A percentile compares a stretch with the other conserved stretches of the same genome.
Conservation (phyloP, 2,329 filamentous ascomycete species). For the Meredithiella fracta region DNA sequence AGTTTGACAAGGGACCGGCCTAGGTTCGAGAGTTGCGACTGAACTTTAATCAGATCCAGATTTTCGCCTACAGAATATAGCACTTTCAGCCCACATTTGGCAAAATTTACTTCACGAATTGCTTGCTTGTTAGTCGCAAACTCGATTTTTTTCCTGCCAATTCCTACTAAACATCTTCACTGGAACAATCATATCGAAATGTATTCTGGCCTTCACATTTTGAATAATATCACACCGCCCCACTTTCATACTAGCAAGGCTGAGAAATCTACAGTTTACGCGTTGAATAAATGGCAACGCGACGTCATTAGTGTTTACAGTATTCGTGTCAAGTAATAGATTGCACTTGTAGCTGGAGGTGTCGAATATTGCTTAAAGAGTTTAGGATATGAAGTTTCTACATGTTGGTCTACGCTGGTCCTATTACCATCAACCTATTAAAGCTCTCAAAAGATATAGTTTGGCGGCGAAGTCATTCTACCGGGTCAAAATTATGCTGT, state of each 20-base stretch:
- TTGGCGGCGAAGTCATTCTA: constrained; percentile 7
- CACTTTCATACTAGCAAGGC: constrained; percentile 3
- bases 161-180: too few relatives aligned
- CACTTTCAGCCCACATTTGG: too few relatives aligned
- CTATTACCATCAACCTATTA: neutral
- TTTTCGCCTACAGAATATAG: too few relatives aligned
- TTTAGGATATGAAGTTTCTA: too few relatives aligned
- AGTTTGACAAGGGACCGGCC: neutral
- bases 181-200: too few relatives aligned
- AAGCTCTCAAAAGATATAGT: too few relatives aligned
- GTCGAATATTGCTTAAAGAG: too few relatives aligned
- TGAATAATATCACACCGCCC: constrained; percentile 8
- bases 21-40: neutral
- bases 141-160: too few relatives aligned
- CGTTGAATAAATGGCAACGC: constrained; percentile 8
- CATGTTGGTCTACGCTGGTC: neutral
- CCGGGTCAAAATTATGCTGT: constrained; percentile 1
- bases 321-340: neutral
- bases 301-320: neutral
- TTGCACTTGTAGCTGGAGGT: too few relatives aligned
- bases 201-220: neutral
- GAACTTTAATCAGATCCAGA: too few relatives aligned
- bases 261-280: constrained; percentile 2
- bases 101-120: too few relatives aligned
- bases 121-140: too few relatives aligned